Conservation (phyloP, 208 protist genomes). For the Leishmania braziliensis region DNA sequence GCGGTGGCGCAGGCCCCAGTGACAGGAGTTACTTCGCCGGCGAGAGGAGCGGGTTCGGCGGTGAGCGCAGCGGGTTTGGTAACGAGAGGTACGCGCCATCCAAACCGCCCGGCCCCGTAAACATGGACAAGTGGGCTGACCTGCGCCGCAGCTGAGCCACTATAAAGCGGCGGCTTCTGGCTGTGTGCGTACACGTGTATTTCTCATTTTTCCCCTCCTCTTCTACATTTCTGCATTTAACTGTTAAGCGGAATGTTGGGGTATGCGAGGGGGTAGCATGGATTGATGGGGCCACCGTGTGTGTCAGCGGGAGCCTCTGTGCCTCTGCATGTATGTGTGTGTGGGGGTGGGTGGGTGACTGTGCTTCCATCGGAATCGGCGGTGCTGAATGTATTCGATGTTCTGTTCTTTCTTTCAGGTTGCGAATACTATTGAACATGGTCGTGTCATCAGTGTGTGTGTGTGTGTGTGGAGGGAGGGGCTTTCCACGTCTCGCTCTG, state of each 20-base stretch:
- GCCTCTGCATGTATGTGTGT: not conserved
- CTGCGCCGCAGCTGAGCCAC: conserved; percentile 28
- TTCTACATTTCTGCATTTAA: not conserved
- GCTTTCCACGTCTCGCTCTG: not conserved
- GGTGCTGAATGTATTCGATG: not conserved
- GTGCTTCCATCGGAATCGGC: not conserved
- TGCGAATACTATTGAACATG: not conserved
- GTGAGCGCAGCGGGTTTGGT: conserved; percentile 1
- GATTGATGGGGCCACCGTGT: not conserved
- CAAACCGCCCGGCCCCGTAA: conserved; percentile 17
- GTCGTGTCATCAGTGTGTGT: not conserved
- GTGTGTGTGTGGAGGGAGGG: not conserved
- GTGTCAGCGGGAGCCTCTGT: not conserved
- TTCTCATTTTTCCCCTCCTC: not conserved
- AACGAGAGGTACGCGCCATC: not conserved
- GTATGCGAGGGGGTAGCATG: not conserved
- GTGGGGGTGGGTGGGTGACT: not conserved
- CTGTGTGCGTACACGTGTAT: not conserved
- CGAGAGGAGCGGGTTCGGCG: not conserved
- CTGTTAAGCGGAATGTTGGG: not conserved
- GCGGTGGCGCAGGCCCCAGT: conserved; percentile 10
- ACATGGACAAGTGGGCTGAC: conserved; percentile 27
- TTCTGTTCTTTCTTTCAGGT: not conserved
- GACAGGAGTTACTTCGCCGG: not conserved
- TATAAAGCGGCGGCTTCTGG: not conserved